Conservation (phyloP, 2,329 filamentous ascomycete genomes). For the Dactylellina sp. region DNA sequence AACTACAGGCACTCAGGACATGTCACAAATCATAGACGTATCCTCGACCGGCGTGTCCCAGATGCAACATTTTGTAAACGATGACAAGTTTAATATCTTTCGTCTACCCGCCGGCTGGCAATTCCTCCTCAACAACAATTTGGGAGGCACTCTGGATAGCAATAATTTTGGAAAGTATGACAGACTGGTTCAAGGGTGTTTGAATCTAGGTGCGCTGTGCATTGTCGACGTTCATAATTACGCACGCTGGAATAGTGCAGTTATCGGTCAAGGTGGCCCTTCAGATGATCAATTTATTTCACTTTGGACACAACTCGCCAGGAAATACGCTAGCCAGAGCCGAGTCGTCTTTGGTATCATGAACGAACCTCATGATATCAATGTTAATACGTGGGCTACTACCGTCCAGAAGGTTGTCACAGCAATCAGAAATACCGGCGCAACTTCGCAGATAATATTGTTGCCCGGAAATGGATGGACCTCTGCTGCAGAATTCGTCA, state of each 20-base stretch:
- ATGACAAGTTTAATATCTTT: constrained; percentile 70
- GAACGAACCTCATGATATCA: constrained; percentile 76
- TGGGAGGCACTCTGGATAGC: constrained; percentile 68
- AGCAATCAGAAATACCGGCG: constrained; percentile 74
- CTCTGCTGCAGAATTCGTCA: constrained; percentile 67
- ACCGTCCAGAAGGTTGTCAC: constrained; percentile 74
- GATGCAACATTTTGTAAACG: constrained; percentile 70
- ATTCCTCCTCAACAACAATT: constrained; percentile 69
- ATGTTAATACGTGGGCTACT: constrained; percentile 71
- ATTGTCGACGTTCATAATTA: constrained; percentile 70
- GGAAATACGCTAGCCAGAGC: constrained; percentile 69
- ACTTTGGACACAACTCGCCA: constrained; percentile 72
- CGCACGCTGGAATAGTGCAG: constrained; percentile 72
- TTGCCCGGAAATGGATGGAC: constrained; percentile 74
- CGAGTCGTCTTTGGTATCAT: constrained; percentile 75
- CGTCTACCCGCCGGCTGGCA: constrained; percentile 73
- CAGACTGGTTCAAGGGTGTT: constrained; percentile 70
- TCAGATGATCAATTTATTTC: constrained; percentile 70
- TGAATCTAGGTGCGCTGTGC: constrained; percentile 70
- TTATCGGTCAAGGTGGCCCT: constrained; percentile 75
- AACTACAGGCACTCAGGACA: constrained; percentile 62
- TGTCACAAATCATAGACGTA: constrained; percentile 58
- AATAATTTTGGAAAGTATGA: constrained; percentile 69
- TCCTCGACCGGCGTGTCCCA: constrained; percentile 66
- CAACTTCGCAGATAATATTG: constrained; percentile 73